Percentiles rank a stretch among this genome's conserved stretches.
These are phyloP conservation scores for Colletotrichum higginsianum DNA, from an alignment of 2,329 filamentous ascomycete genomes.

Conservation along the genomic window DNA sequence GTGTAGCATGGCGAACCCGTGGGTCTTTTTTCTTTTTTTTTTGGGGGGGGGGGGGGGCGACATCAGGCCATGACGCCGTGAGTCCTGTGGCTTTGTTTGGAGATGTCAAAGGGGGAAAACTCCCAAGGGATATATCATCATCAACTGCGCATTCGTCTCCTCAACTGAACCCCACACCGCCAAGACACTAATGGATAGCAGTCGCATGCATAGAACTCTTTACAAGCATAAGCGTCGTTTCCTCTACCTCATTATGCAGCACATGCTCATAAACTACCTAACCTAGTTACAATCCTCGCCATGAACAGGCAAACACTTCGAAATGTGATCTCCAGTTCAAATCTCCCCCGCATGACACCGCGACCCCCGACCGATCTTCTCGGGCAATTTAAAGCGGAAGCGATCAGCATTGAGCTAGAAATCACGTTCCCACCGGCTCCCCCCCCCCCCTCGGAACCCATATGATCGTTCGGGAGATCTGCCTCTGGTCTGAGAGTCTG, in stretches of 20 bases:
- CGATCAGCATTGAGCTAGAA: constrained; percentile 40
- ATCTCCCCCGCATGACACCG: constrained; percentile 24
- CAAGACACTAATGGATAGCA: background rate
- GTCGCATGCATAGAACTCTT: background rate
- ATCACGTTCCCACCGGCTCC: constrained; percentile 31
- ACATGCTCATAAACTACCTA: background rate
- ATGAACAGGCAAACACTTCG: constrained; percentile 14
- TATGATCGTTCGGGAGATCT: constrained; percentile 35
- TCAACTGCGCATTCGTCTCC: background rate
- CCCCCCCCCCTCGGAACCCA: background rate
- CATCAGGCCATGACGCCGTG: background rate
- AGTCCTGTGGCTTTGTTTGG: background rate
- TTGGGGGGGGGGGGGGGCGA: background rate
- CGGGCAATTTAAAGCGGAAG: constrained; percentile 35
- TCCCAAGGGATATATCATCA: background rate
- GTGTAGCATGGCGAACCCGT: background rate
- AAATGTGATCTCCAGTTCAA: constrained; percentile 24
- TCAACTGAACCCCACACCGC: background rate
- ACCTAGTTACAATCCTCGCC: background rate
- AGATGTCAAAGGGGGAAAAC: background rate
- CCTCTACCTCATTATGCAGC: background rate
- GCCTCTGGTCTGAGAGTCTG: constrained; percentile 22
- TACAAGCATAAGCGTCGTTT: background rate
- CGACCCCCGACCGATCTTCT: constrained; percentile 13
- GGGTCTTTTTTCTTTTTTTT: background rate